Percentiles rank a stretch among this genome's conserved stretches.
Conservation (phyloP, 805 yeast species). For the Wickerhamiella allomyrinae region DNA sequence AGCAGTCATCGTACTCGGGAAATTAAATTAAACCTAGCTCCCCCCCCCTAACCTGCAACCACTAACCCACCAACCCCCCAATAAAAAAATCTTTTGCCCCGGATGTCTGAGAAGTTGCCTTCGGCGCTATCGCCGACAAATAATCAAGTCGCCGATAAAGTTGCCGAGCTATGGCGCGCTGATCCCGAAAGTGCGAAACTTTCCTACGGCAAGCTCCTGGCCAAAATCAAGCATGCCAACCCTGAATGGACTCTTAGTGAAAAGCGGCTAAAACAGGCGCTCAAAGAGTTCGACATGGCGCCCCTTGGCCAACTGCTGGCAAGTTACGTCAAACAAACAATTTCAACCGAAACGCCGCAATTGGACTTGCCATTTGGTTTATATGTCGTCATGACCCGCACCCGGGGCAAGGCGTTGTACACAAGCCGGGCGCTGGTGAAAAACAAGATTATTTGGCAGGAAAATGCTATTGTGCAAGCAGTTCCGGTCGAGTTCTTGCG, state of each 20-base stretch:
- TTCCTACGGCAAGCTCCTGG: constrained; percentile 40
- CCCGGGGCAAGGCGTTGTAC: constrained; percentile 47
- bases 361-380: constrained; percentile 27
- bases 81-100: not conserved
- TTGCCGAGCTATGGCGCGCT: constrained; percentile 52
- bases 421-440: constrained; percentile 34
- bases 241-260: constrained; percentile 52
- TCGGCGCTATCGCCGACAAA: constrained; percentile 35
- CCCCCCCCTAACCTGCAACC: too few species aligned
- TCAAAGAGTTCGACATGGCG: constrained; percentile 42
- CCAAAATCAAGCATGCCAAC: constrained; percentile 35
- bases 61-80: not conserved
- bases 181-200: constrained; percentile 49
- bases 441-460: constrained; percentile 49
- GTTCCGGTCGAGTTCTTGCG: constrained; percentile 56
- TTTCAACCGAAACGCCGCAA: constrained; percentile 36
- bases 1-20: too few species aligned
- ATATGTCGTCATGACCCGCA: constrained; percentile 34
- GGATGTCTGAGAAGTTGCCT: not conserved
- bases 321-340: constrained; percentile 41
- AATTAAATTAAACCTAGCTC: too few species aligned
- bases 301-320: constrained; percentile 28
- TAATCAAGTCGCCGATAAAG: constrained; percentile 43
- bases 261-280: constrained; percentile 37
- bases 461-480: constrained; percentile 42